A percentile compares a stretch with the other conserved stretches of the same genome.
Evolutionary conservation across 805 yeast species (phyloP).

Genomic region (Lipomyces yamanashiensis): DNA sequence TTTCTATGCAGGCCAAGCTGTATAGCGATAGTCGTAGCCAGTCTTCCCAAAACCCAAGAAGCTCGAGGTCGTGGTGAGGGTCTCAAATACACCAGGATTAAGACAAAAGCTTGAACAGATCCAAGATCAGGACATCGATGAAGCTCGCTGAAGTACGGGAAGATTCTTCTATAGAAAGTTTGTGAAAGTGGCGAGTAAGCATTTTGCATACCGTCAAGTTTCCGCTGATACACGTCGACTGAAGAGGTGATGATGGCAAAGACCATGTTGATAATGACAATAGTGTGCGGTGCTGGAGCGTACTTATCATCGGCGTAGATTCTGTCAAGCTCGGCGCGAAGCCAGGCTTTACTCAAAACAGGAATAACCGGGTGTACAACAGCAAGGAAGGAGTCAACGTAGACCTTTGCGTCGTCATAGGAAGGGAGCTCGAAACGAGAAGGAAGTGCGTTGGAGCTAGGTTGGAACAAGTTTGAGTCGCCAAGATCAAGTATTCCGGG

Average conservation of each 20-base stretch:
- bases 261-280: slow-evolving; percentile 32
- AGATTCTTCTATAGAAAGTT: slow-evolving; percentile 19
- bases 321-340: slow-evolving; percentile 12
- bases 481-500: slow-evolving; percentile 18
- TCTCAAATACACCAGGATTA: slow-evolving; percentile 24
- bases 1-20: slow-evolving; percentile 32
- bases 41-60: slow-evolving; percentile 27
- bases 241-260: slow-evolving; percentile 27
- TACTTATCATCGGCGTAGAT: slow-evolving; percentile 24
- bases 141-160: slow-evolving; percentile 24
- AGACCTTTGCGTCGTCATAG: slow-evolving; percentile 31
- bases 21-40: slow-evolving; percentile 31
- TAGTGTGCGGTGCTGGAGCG: slow-evolving; percentile 17
- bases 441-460: slow-evolving; percentile 8
- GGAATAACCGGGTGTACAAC: slow-evolving; percentile 31
- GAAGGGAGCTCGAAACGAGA: slow-evolving; percentile 28
- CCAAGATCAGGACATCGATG: slow-evolving; percentile 16
- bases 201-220: slow-evolving; percentile 14
- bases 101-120: slow-evolving; percentile 26
- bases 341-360: slow-evolving; percentile 23
- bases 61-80: slow-evolving; percentile 31
- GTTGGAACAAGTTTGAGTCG: slow-evolving; percentile 23
- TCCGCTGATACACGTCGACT: slow-evolving; percentile 29
- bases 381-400: slow-evolving; percentile 21
- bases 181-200: slow-evolving; percentile 23